These are phyloP conservation scores for Theobroma cacao DNA, from an alignment of 345 rosid genomes.

Conservation along the genomic window DNA sequence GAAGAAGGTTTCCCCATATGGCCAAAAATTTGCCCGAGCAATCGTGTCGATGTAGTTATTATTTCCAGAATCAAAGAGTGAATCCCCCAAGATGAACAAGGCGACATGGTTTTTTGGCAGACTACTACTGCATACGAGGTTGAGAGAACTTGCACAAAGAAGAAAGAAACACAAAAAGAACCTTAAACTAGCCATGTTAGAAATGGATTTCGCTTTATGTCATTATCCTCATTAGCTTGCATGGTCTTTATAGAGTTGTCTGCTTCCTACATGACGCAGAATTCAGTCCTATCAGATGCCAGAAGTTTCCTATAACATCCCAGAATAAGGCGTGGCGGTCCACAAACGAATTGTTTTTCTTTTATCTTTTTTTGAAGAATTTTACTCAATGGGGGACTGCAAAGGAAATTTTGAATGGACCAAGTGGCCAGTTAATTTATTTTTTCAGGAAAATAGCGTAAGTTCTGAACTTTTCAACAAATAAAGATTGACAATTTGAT, in stretches of 20 bases:
- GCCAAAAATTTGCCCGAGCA: slow-evolving; percentile 19
- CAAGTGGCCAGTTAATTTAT: background rate
- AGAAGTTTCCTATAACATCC: background rate
- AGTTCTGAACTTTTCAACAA: background rate
- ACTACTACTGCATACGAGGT: background rate
- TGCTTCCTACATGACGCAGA: background rate
- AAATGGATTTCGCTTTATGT: background rate
- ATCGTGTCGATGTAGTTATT: slow-evolving; percentile 23
- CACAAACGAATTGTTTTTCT: background rate
- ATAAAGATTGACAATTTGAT: background rate
- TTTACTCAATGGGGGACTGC: no score
- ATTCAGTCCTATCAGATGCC: background rate
- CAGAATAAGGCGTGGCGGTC: background rate
- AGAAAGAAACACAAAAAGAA: background rate
- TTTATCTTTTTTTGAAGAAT: no score
- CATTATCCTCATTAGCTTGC: background rate
- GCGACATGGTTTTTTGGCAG: slow-evolving; percentile 12
- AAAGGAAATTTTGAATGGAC: background rate
- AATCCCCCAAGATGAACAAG: slow-evolving; percentile 32
- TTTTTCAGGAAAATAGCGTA: background rate
- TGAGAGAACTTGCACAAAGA: background rate
- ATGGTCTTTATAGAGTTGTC: background rate
- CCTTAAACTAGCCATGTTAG: slow-evolving; percentile 1
- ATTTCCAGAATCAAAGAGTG: slow-evolving; percentile 25
- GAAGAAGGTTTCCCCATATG: slow-evolving; percentile 29